Percentiles rank a stretch among this genome's conserved stretches.
Evolutionary conservation across 352 stramenopile genomes (phyloP).

Genomic region (Phytophthora ramorum): DNA sequence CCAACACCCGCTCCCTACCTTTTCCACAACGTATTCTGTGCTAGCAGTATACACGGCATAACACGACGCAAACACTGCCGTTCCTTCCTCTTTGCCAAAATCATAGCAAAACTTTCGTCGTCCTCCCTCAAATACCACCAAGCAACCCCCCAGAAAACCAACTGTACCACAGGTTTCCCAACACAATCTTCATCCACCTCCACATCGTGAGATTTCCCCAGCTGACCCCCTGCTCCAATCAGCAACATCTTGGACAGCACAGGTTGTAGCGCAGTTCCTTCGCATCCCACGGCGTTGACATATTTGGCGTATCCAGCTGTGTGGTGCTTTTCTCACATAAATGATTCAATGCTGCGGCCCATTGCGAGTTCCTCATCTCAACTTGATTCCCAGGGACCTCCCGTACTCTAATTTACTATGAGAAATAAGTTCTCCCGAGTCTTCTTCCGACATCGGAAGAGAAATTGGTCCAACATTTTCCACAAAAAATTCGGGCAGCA

Average conservation of each 20-base stretch:
- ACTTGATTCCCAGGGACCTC: constrained; percentile 7
- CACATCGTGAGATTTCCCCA: constrained; percentile 8
- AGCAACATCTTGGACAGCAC: constrained; percentile 15
- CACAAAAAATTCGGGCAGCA: not conserved
- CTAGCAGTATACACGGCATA: constrained; percentile 18
- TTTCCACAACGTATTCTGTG: constrained; percentile 1
- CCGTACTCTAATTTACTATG: constrained; percentile 3
- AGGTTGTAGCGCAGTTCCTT: constrained; percentile 2
- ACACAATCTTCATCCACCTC: not conserved
- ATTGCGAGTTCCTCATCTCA: constrained; percentile 19
- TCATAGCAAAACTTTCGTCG: not conserved
- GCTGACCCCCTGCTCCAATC: constrained; percentile 3
- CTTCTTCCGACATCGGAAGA: constrained; percentile 4
- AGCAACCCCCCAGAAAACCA: constrained; percentile 13
- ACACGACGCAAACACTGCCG: constrained; percentile 5
- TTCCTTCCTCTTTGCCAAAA: constrained; percentile 13
- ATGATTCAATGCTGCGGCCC: constrained; percentile 5
- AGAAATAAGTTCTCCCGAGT: not conserved
- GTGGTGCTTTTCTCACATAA: not conserved
- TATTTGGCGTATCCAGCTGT: no score
- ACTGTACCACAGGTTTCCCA: constrained; percentile 1
- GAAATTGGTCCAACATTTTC: constrained; percentile 5
- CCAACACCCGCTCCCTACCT: constrained; percentile 16
- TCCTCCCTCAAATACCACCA: constrained; percentile 10
- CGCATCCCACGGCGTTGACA: not conserved